A percentile compares a stretch with the other conserved stretches of the same genome.
phyloP scores from a whole-genome alignment of 1,284 basidiomycete genomes.

The Phlebopus sp. region DNA sequence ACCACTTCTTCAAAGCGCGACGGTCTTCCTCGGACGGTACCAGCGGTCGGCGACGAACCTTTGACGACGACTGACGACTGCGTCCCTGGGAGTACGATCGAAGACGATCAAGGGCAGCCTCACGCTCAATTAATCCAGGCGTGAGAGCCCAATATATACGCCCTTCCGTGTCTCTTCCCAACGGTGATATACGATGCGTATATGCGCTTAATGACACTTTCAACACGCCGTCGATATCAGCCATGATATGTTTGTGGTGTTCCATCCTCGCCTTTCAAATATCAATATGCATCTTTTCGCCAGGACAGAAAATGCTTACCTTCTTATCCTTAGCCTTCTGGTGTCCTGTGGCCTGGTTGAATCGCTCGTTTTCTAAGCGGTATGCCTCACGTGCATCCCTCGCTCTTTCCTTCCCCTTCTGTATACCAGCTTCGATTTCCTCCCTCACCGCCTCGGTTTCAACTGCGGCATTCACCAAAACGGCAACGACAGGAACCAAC shows the following conservation, averaged over 20 bases:
- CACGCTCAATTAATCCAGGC: constrained; percentile 46
- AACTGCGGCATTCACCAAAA: constrained; percentile 52
- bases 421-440: constrained; percentile 54
- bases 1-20: constrained; percentile 53
- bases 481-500: constrained; percentile 59
- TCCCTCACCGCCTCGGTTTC: constrained; percentile 48
- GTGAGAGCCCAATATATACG: constrained; percentile 54
- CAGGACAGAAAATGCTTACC: constrained; percentile 27
- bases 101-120: constrained; percentile 44
- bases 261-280: constrained; percentile 26
- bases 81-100: constrained; percentile 28
- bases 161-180: constrained; percentile 52
- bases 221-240: constrained; percentile 25
- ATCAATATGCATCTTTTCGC: constrained; percentile 1
- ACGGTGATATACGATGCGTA: constrained; percentile 41
- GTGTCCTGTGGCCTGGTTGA: constrained; percentile 38
- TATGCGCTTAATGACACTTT: constrained; percentile 36
- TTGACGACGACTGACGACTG: constrained; percentile 22
- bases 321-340: constrained; percentile 32
- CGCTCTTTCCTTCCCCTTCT: constrained; percentile 50
- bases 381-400: constrained; percentile 49
- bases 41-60: constrained; percentile 38
- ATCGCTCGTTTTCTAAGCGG: constrained; percentile 45
- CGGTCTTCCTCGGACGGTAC: constrained; percentile 47
- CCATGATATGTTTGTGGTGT: constrained; percentile 19